These are phyloP conservation scores for Solanum commersonii DNA, from an alignment of 257 asterid genomes.

Conservation along the genomic window DNA sequence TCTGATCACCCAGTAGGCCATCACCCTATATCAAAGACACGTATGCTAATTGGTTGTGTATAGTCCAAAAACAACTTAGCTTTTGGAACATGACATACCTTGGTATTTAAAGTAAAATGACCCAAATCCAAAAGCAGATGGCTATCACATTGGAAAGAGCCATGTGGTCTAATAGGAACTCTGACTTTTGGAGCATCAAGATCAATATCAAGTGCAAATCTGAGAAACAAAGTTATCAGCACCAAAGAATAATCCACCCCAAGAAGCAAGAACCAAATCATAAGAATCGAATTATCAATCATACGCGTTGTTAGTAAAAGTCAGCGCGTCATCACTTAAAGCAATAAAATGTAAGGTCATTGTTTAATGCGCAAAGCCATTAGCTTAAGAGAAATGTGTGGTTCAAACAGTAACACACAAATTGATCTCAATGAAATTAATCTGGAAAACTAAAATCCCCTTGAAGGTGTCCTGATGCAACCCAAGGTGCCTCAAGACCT, in stretches of 20 bases:
- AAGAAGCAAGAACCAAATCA: not conserved
- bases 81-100: conserved; percentile 37
- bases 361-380: not conserved
- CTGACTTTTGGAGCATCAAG: conserved; percentile 99
- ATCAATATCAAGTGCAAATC: conserved; percentile 98
- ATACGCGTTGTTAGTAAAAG: not conserved
- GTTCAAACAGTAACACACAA: not conserved
- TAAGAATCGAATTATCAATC: not conserved
- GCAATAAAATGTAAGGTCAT: not conserved
- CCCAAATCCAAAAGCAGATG: conserved; percentile 91
- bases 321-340: not conserved
- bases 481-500: not conserved
- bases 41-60: conserved; percentile 2
- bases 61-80: not conserved
- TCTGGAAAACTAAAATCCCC: not conserved
- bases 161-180: conserved; percentile 62
- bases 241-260: not conserved
- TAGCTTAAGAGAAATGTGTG: not conserved
- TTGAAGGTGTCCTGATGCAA: too few species aligned
- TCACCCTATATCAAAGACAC: conserved; percentile 45
- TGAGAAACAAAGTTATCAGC: conserved; percentile 8
- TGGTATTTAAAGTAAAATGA: conserved; percentile 79
- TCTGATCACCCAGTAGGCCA: conserved; percentile 45
- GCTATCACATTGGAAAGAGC: conserved; percentile 46
- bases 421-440: not conserved